Percentiles rank a stretch among this genome's conserved stretches.
These are phyloP conservation scores for Fusarium secorum DNA, from an alignment of 2,329 filamentous ascomycete genomes.

Conservation along the genomic window DNA sequence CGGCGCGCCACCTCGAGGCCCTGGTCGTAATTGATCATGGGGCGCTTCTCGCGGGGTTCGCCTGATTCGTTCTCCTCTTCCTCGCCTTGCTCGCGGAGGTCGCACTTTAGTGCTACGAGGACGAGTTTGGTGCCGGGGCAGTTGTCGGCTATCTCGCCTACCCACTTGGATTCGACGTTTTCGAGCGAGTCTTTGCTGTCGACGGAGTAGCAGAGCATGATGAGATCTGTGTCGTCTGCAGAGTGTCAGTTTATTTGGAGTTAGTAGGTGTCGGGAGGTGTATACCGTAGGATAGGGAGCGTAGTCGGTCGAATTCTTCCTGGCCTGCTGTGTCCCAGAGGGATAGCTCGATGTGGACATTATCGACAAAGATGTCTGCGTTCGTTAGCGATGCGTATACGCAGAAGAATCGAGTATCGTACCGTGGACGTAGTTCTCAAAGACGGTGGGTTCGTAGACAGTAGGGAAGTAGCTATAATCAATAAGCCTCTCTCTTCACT, in stretches of 20 bases:
- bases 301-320: conserved; percentile 97
- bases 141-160: conserved; percentile 97
- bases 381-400: conserved; percentile 1
- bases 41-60: conserved; percentile 65
- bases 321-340: conserved; percentile 98
- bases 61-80: conserved; percentile 68
- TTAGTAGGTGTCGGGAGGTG: background rate
- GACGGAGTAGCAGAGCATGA: conserved; percentile 98
- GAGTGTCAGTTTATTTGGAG: background rate
- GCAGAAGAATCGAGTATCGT: conserved; percentile 43
- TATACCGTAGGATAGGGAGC: conserved; percentile 89
- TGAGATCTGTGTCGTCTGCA: conserved; percentile 86
- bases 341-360: conserved; percentile 94
- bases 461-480: conserved; percentile 86
- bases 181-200: conserved; percentile 96
- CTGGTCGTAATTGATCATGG: conserved; percentile 88
- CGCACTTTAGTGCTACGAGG: conserved; percentile 94
- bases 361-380: conserved; percentile 96
- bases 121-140: conserved; percentile 95
- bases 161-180: conserved; percentile 99
- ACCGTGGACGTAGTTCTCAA: conserved; percentile 99
- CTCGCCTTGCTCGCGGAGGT: conserved; percentile 81
- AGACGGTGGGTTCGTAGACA: conserved; percentile 97
- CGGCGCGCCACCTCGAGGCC: conserved; percentile 89
- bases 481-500: conserved; percentile 21